A percentile compares a stretch with the other conserved stretches of the same genome.
phyloP scores from a whole-genome alignment of 495 filamentous ascomycete genomes.

The Podospora conica region DNA sequence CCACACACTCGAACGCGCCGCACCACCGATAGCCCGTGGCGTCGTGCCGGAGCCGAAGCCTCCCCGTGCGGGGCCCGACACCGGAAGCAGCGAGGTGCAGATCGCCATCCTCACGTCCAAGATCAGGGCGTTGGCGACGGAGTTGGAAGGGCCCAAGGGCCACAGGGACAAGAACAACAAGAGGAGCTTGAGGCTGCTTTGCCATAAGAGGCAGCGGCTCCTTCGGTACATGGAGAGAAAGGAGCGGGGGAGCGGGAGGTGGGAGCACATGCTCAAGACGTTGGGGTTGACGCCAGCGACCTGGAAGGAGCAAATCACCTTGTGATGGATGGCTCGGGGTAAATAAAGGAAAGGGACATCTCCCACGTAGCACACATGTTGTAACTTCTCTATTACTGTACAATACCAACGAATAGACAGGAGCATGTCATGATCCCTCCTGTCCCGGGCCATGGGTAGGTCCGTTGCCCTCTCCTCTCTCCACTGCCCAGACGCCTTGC shows the following conservation, averaged over 20 bases:
- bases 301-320: conserved; percentile 78
- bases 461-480: conserved; percentile 4
- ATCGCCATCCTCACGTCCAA: conserved; percentile 94
- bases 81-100: conserved; percentile 91
- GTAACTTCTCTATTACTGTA: conserved; percentile 36
- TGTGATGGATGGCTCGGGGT: conserved; percentile 42
- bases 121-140: conserved; percentile 71
- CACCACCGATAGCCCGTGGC: conserved; percentile 39
- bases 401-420: conserved; percentile 26
- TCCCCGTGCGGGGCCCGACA: conserved; percentile 78
- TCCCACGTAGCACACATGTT: conserved; percentile 14
- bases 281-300: conserved; percentile 80
- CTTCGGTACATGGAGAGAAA: conserved; percentile 77
- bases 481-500: conserved; percentile 22
- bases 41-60: conserved; percentile 45
- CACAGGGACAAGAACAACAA: conserved; percentile 86
- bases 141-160: conserved; percentile 48
- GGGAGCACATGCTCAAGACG: conserved; percentile 72
- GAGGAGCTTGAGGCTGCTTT: conserved; percentile 74
- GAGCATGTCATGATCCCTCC: conserved; percentile 7
- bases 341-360: not conserved
- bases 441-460: not conserved
- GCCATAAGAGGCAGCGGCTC: conserved; percentile 85
- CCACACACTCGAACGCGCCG: conserved; percentile 41
- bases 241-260: conserved; percentile 85